Percentiles rank a stretch among this genome's conserved stretches.
These are phyloP conservation scores for Pezicula radicicola DNA, from an alignment of 2,329 filamentous ascomycete genomes.

Conservation along the genomic window DNA sequence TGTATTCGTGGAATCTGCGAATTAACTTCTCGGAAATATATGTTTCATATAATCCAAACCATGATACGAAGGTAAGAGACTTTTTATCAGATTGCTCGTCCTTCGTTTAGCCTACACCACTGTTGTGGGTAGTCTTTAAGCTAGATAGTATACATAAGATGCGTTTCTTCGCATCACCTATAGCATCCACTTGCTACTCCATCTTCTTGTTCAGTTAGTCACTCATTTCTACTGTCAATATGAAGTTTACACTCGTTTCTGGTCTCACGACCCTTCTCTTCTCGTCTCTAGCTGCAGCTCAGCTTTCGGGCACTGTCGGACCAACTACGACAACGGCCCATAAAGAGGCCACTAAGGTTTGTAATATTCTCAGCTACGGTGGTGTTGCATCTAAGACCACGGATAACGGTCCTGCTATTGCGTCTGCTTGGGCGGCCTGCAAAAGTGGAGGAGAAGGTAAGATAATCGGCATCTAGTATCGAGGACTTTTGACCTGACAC, in stretches of 20 bases:
- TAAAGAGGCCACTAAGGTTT: constrained; percentile 27
- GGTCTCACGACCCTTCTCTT: constrained; percentile 5
- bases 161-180: no score
- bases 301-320: constrained; percentile 22
- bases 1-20: no score
- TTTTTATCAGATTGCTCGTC: no score
- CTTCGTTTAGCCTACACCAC: no score
- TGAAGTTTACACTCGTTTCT: constrained; percentile 10
- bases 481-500: background rate
- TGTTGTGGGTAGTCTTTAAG: no score
- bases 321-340: constrained; percentile 20
- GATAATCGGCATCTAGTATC: background rate
- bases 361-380: constrained; percentile 44
- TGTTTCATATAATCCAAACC: no score
- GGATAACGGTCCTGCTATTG: constrained; percentile 40
- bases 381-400: constrained; percentile 41
- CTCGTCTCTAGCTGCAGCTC: constrained; percentile 10
- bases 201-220: no score
- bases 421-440: constrained; percentile 40
- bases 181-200: no score
- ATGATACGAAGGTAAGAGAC: no score
- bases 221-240: background rate
- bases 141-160: no score
- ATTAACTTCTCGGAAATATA: no score
- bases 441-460: constrained; percentile 35